Evolutionary conservation across 176 grass and related monocot species (phyloP).

Genomic region (Puya raimondii): DNA sequence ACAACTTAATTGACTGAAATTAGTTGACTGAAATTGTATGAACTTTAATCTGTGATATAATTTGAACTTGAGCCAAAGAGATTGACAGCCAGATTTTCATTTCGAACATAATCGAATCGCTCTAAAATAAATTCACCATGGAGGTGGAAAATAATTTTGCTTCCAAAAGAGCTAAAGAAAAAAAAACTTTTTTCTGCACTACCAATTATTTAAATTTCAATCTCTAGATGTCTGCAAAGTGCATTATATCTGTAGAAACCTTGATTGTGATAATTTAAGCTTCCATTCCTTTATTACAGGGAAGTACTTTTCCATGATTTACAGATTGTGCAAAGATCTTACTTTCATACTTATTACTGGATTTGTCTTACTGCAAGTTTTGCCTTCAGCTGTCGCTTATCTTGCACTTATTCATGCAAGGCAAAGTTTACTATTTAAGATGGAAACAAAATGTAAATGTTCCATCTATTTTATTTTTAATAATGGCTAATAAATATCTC

Average conservation of each 20-base stretch:
- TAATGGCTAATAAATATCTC: background rate
- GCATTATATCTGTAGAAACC: background rate
- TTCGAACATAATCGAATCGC: too few species aligned
- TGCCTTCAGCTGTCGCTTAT: conserved; percentile 60
- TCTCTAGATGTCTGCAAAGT: background rate
- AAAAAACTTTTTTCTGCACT: too few species aligned
- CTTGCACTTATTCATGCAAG: conserved; percentile 80
- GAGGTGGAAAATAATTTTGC: too few species aligned
- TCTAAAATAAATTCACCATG: too few species aligned
- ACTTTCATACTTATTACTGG: conserved; percentile 54
- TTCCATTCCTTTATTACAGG: conserved; percentile 33
- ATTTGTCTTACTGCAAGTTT: conserved; percentile 62
- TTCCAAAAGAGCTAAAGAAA: too few species aligned
- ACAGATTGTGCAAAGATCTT: conserved; percentile 82
- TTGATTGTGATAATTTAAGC: background rate
- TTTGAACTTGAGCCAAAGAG: too few species aligned
- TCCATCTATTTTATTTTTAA: background rate
- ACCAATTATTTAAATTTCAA: background rate
- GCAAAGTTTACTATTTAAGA: conserved; percentile 24
- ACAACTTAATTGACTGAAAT: too few species aligned
- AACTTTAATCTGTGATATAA: too few species aligned
- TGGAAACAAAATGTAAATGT: background rate
- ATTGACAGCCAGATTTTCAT: too few species aligned
- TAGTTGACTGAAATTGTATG: too few species aligned
- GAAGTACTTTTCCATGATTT: conserved; percentile 65